These are phyloP conservation scores for Penicillium digitatum DNA, from an alignment of 2,329 filamentous ascomycete genomes.

Conservation along the genomic window DNA sequence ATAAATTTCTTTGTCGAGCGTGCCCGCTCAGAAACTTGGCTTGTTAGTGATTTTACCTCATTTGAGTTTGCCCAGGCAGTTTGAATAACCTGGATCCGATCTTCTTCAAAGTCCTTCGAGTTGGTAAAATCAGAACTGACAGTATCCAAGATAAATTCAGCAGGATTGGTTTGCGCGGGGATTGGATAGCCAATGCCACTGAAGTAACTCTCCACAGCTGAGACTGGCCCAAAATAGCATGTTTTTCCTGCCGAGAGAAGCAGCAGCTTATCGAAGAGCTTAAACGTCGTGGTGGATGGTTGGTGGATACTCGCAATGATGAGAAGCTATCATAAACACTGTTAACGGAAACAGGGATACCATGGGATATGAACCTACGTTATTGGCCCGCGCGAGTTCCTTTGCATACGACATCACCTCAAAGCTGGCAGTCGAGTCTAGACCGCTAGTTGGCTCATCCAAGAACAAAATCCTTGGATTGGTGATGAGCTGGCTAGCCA, in stretches of 20 bases:
- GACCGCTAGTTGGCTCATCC: slow-evolving; percentile 77
- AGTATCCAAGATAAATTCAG: slow-evolving; percentile 73
- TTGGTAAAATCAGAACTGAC: slow-evolving; percentile 71
- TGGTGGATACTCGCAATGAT: slow-evolving; percentile 83
- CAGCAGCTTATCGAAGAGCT: slow-evolving; percentile 74
- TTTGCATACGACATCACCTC: slow-evolving; percentile 74
- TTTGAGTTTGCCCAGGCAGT: slow-evolving; percentile 53
- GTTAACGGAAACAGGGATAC: slow-evolving; percentile 3
- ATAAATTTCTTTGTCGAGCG: slow-evolving; percentile 26
- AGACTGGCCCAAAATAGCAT: slow-evolving; percentile 67
- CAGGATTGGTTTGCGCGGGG: slow-evolving; percentile 69
- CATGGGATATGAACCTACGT: slow-evolving; percentile 44
- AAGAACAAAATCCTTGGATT: slow-evolving; percentile 76
- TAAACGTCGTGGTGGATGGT: slow-evolving; percentile 73
- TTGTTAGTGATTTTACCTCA: slow-evolving; percentile 33
- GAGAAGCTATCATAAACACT: slow-evolving; percentile 54
- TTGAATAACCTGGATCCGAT: slow-evolving; percentile 53
- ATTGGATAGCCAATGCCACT: slow-evolving; percentile 57
- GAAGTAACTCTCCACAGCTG: slow-evolving; percentile 61
- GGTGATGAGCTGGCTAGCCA: slow-evolving; percentile 77
- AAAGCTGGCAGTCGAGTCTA: slow-evolving; percentile 72
- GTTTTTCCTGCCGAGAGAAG: slow-evolving; percentile 67
- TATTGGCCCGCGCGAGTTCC: slow-evolving; percentile 61
- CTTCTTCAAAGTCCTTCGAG: slow-evolving; percentile 46
- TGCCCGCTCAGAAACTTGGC: slow-evolving; percentile 25